Percentiles rank a stretch among this genome's conserved stretches.
Evolutionary conservation across 1,284 basidiomycete species (phyloP).

Genomic region (Cryptococcus sp.): DNA sequence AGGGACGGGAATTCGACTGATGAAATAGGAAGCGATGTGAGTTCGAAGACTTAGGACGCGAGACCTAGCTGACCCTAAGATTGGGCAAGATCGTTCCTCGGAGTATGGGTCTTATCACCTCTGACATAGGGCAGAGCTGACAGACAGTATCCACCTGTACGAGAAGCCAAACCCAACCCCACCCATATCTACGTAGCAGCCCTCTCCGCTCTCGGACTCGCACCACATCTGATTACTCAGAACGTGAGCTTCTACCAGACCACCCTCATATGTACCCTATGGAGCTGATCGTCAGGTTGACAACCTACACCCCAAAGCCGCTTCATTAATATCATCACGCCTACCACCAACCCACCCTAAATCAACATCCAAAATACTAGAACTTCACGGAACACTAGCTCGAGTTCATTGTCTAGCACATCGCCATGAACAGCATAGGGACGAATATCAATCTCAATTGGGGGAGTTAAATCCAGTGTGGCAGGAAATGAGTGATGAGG

Average conservation of each 20-base stretch:
- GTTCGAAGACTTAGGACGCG: slow-evolving; percentile 2
- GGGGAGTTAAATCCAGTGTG: slow-evolving; percentile 71
- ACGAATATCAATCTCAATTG: slow-evolving; percentile 69
- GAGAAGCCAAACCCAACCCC: slow-evolving; percentile 73
- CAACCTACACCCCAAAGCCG: slow-evolving; percentile 74
- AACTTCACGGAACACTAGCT: slow-evolving; percentile 84
- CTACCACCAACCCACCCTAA: slow-evolving; percentile 3
- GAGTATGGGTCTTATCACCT: slow-evolving; percentile 23
- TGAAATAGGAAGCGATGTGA: slow-evolving; percentile 37
- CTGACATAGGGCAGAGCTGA: not conserved
- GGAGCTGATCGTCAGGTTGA: slow-evolving; percentile 57
- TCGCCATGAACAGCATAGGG: slow-evolving; percentile 63
- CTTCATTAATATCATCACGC: slow-evolving; percentile 45
- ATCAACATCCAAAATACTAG: slow-evolving; percentile 56
- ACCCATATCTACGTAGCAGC: slow-evolving; percentile 82
- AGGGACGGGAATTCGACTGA: slow-evolving; percentile 3
- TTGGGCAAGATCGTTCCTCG: slow-evolving; percentile 71
- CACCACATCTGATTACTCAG: slow-evolving; percentile 74
- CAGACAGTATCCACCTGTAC: slow-evolving; percentile 64
- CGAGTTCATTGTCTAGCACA: slow-evolving; percentile 67
- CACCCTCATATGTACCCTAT: not conserved
- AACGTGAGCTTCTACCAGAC: slow-evolving; percentile 52
- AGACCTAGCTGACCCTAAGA: slow-evolving; percentile 8
- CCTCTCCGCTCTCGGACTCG: slow-evolving; percentile 63
- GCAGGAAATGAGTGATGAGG: slow-evolving; percentile 64